phyloP scores from a whole-genome alignment of 305 asterid species.

The Withania somnifera region DNA sequence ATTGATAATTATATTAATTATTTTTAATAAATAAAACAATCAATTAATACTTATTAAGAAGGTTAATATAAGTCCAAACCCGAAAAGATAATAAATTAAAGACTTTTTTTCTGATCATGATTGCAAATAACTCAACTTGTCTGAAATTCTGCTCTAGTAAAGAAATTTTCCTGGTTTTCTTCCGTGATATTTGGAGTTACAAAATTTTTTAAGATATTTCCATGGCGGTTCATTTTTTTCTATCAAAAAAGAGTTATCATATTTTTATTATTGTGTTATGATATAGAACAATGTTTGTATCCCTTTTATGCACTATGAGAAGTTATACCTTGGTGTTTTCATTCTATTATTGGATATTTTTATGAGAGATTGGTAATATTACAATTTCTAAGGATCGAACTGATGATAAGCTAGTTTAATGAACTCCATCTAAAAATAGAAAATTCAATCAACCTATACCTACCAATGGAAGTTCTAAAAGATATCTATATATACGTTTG shows the following conservation, averaged over 20 bases:
- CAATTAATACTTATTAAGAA: too few relatives aligned
- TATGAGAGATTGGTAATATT: neutral
- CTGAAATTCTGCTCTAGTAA: neutral
- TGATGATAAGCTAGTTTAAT: neutral
- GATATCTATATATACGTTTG: neutral
- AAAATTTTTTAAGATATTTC: neutral
- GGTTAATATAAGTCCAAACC: too few relatives aligned
- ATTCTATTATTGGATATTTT: neutral
- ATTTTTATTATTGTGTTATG: neutral
- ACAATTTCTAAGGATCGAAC: neutral
- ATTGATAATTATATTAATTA: too few relatives aligned
- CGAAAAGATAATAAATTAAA: too few relatives aligned
- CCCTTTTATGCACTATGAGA: neutral
- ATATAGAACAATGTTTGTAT: neutral
- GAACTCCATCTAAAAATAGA: too few relatives aligned
- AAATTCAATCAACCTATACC: neutral
- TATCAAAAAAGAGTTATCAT: neutral
- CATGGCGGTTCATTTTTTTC: neutral
- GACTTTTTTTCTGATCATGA: too few relatives aligned
- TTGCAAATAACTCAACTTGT: neutral
- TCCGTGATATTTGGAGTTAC: neutral
- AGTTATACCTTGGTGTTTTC: neutral
- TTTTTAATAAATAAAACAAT: too few relatives aligned
- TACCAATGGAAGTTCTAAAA: neutral
- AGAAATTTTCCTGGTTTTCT: neutral